Evolutionary conservation across 176 grass and related monocot species (phyloP), one percentile per base, ranked within the genome.

Genomic region (Phragmites australis): DNA sequence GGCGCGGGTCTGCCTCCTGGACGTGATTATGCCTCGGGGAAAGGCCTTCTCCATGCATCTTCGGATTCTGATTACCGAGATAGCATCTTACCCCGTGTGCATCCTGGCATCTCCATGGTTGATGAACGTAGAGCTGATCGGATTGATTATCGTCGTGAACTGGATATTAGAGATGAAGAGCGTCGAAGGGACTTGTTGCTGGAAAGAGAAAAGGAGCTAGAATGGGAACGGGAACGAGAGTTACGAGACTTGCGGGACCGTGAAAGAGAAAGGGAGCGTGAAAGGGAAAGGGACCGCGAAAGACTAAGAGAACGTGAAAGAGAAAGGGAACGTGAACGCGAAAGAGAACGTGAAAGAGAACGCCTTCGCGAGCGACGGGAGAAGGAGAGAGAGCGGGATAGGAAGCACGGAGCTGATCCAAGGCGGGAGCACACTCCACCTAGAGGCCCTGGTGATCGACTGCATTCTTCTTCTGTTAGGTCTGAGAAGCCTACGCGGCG

Each of bases 151-250:
- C 92, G 73, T 34, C 89, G 81, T 82, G 92, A 94, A 70, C 13
- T 94, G 74, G 97, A 95, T 45, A 43, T 94, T 77, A 99, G 97
- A 78, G 97, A 99, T n/a, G 90, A 93, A 76, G 93, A 99, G 51
- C 93, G 42, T 26, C 84, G 82, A 70, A 88, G 93, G 79, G 93
- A 90, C 44, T 47, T 91, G 44, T 39, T 95, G 9, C 15, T 89
- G 76, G 87, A 89, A 84, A 84, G 87, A 80, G 87, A 89, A 0
- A 89, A 85, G n/a, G 87, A 89, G 39, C 61, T 45, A 44, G 87
- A 84, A 37, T 49, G 87, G 61, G 87, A 88, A 12, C 76, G 82
- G 0, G 82, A 89, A 29, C 69, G 53, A 1, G 87, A 89, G 45
- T 54, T 89, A 17, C 76, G 70, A 54, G 76, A 85, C 54, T 73